phyloP scores from a whole-genome alignment of 768 basidiomycete species.

The Pleurotus platypus region DNA sequence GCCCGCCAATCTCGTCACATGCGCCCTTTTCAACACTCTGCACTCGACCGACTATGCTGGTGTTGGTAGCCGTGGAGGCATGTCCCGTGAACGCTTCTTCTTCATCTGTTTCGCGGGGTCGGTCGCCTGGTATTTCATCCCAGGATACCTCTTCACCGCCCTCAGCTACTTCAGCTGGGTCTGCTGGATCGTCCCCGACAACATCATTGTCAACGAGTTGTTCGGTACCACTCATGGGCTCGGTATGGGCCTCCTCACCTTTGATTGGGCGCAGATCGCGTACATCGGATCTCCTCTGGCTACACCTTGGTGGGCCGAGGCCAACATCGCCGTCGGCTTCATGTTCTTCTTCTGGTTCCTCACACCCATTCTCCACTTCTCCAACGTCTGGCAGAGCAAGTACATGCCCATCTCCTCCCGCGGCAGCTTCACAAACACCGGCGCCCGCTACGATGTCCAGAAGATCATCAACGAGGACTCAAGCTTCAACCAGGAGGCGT shows the following conservation, averaged over 20 bases:
- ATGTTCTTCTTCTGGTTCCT: conserved; percentile 71
- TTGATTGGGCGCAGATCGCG: conserved; percentile 74
- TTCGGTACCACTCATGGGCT: conserved; percentile 62
- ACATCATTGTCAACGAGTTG: conserved; percentile 65
- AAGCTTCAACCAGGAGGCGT: conserved; percentile 53
- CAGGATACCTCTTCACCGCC: conserved; percentile 70
- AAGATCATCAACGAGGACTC: conserved; percentile 49
- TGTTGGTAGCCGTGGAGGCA: conserved; percentile 57
- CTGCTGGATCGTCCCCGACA: conserved; percentile 66
- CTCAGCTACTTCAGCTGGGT: conserved; percentile 60
- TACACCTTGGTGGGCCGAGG: conserved; percentile 82
- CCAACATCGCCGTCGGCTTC: conserved; percentile 62
- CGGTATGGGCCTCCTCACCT: conserved; percentile 72
- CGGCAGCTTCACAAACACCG: conserved; percentile 64
- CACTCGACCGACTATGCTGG: conserved; percentile 72
- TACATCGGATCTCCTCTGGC: conserved; percentile 71
- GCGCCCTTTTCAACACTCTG: conserved; percentile 77
- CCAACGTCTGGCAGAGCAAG: conserved; percentile 56
- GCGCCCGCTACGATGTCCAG: conserved; percentile 52
- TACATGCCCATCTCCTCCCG: conserved; percentile 67
- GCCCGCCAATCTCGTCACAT: conserved; percentile 73
- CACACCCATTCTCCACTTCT: conserved; percentile 63
- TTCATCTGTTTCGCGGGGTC: conserved; percentile 56
- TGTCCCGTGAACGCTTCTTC: conserved; percentile 79
- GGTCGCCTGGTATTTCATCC: conserved; percentile 65